Evolutionary conservation across 352 stramenopile species (phyloP), one percentile per base, ranked within the genome.

Genomic region (Phytophthora sojae): DNA sequence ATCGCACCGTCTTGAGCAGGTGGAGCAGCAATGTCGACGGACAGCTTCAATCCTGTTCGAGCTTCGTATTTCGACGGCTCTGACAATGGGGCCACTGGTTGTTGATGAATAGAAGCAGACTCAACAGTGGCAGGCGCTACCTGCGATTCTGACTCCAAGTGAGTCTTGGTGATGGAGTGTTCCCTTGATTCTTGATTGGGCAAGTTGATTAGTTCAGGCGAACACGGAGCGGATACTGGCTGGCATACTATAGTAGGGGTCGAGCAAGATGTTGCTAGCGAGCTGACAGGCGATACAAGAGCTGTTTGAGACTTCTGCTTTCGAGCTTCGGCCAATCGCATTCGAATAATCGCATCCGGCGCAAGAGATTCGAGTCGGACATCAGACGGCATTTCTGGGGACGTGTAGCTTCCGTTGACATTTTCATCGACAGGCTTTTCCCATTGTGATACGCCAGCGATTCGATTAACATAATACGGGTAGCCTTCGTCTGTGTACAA

Each of bases 401-500:
- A 11, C 4, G 19, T 19, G 11, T 44, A 62, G 50, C 11, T 14
- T 32, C 21, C 26, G 44, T n/a, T 49, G 21, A n/a, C 26, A 44
- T 30, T 35, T 42, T 70, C 62, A 50, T 76, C 56, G 9, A 37
- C 2, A 35, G 89, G 86, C n/a, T 82, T 84, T 51, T 94, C 89
- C 89, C 87, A 96, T 59, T 94, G 89, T 0, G 89, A 96, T 26
- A 82, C 64, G 19, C 87, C 86, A 3, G 87, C 93, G 30, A 54
- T 55, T 67, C 74, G 76, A 70, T 94, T 89, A 15, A 95, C 84
- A 55, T 93, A 96, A 69, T 94, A 96, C 15, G 81, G 72, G 51
- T 96, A 92, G 4, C 89, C 89, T 50, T 96, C 82, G 47, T 86
- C 63, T 0, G 82, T 91, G 67, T 92, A 92, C 42, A 89, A 81